phyloP scores from a whole-genome alignment of 1,284 basidiomycete species.

The Peniophora sp. region DNA sequence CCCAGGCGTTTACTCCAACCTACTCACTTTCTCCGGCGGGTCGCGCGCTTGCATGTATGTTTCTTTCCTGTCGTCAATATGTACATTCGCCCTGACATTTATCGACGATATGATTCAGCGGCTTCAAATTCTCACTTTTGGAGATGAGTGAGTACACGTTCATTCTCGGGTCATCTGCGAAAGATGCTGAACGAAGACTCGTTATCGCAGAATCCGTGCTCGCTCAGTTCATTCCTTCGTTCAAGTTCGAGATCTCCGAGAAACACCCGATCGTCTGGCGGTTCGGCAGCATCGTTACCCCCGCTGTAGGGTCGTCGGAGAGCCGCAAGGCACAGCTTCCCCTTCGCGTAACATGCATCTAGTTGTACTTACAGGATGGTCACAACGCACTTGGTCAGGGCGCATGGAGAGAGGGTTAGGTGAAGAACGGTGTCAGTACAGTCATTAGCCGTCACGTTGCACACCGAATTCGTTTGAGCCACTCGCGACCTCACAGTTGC shows the following conservation, averaged over 20 bases:
- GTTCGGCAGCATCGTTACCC: not conserved
- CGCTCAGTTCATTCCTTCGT: not conserved
- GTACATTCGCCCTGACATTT: conserved; percentile 9
- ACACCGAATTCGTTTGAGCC: too few species aligned
- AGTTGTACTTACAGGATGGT: too few species aligned
- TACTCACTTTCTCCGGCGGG: conserved; percentile 3
- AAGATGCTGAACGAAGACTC: not conserved
- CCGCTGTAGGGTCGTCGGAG: not conserved
- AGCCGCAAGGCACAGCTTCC: not conserved
- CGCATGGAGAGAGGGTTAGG: too few species aligned
- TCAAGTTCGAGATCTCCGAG: not conserved
- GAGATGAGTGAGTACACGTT: conserved; percentile 5
- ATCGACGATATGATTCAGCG: conserved; percentile 13
- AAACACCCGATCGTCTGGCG: not conserved
- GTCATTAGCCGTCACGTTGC: too few species aligned
- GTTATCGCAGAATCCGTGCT: not conserved
- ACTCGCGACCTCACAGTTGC: too few species aligned
- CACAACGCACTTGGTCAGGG: too few species aligned
- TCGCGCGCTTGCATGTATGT: conserved; percentile 1
- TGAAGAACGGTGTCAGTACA: too few species aligned
- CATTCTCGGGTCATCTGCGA: not conserved
- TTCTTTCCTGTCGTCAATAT: not conserved
- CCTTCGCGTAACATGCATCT: not conserved
- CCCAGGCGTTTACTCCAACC: conserved; percentile 6
- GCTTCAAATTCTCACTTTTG: conserved; percentile 7